phyloP scores from a whole-genome alignment of 78 protist genomes.

The Chrysochromulina parva region DNA sequence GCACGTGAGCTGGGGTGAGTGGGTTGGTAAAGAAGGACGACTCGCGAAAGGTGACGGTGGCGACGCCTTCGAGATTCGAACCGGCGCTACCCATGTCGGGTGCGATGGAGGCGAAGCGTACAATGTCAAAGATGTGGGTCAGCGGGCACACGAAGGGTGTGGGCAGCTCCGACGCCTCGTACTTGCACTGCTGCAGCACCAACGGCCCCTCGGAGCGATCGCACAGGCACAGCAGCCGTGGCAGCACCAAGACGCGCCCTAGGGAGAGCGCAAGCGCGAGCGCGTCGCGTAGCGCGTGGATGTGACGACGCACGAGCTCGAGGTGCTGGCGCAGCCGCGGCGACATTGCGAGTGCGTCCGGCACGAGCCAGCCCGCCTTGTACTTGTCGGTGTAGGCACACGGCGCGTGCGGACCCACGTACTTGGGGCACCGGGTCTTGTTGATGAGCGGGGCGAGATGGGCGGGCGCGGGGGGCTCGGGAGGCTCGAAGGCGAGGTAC shows the following conservation, averaged over 20 bases:
- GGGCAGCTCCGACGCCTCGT: background rate
- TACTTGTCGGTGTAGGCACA: background rate
- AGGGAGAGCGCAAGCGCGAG: background rate
- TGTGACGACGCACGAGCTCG: background rate
- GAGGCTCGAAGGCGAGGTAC: background rate
- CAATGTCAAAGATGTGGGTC: background rate
- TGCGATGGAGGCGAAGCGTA: background rate
- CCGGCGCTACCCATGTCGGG: no score
- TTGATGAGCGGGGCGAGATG: no score
- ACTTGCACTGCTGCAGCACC: background rate
- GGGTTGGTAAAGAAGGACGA: background rate
- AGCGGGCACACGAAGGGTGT: background rate
- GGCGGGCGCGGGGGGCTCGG: background rate
- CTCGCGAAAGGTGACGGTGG: background rate
- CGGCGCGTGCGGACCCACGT: no score
- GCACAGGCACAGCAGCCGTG: background rate
- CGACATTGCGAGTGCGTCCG: background rate
- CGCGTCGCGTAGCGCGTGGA: background rate
- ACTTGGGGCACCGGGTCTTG: no score
- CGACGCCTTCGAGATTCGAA: no score
- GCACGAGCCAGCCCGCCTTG: conserved; percentile 2
- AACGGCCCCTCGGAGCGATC: background rate
- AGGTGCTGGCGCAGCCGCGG: conserved; percentile 7
- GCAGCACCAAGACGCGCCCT: background rate
- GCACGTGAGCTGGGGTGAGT: background rate